These are phyloP conservation scores for Neonectria hederae DNA, from an alignment of 2,329 filamentous ascomycete species.

Conservation along the genomic window DNA sequence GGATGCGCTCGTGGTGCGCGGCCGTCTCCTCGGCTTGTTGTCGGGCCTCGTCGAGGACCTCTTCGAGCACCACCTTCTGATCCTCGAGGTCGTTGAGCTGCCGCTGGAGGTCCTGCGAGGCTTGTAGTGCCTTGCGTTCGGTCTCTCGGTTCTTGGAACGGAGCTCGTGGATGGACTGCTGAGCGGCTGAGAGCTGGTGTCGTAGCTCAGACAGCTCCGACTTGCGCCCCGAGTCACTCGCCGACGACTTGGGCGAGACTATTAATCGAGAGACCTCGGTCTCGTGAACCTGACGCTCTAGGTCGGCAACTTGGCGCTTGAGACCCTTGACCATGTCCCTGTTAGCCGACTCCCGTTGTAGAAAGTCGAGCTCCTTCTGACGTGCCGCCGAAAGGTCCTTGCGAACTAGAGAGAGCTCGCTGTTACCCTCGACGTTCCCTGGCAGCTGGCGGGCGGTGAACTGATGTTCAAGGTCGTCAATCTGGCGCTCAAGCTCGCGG, in stretches of 20 bases:
- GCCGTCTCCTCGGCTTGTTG: slow-evolving; percentile 60
- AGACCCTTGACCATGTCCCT: slow-evolving; percentile 70
- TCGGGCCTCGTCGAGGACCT: slow-evolving; percentile 65
- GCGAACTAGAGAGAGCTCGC: slow-evolving; percentile 69
- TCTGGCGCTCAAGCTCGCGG: slow-evolving; percentile 69
- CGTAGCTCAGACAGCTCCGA: slow-evolving; percentile 68
- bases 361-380: slow-evolving; percentile 71
- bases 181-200: slow-evolving; percentile 67
- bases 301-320: slow-evolving; percentile 71
- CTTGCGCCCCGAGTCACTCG: slow-evolving; percentile 61
- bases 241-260: slow-evolving; percentile 56
- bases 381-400: slow-evolving; percentile 70
- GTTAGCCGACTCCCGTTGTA: slow-evolving; percentile 72
- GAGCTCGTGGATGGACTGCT: slow-evolving; percentile 67
- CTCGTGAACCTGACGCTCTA: slow-evolving; percentile 75
- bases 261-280: slow-evolving; percentile 63
- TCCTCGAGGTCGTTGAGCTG: slow-evolving; percentile 68
- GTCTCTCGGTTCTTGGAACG: slow-evolving; percentile 60
- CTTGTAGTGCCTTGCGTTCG: slow-evolving; percentile 56
- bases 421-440: slow-evolving; percentile 54
- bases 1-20: slow-evolving; percentile 53
- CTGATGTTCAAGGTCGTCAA: slow-evolving; percentile 63
- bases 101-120: slow-evolving; percentile 59
- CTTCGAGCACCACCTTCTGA: slow-evolving; percentile 66
- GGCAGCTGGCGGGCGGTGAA: slow-evolving; percentile 48